phyloP scores from a whole-genome alignment of 352 stramenopile species.

The Pythium grandisporangium region DNA sequence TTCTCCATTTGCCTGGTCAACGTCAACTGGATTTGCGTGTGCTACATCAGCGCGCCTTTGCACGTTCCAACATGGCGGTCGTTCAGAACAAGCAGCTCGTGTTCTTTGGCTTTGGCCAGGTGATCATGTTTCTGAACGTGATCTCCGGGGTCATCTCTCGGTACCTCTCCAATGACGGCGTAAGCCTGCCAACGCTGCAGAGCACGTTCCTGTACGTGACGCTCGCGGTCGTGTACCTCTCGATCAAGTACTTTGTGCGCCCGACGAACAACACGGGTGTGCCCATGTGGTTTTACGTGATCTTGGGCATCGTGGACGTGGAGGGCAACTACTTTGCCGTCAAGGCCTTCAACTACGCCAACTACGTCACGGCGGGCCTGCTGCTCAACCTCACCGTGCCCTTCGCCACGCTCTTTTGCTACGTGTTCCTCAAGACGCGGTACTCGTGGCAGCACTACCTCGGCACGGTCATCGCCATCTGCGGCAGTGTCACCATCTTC shows the following conservation, averaged over 20 bases:
- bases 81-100: slow-evolving; percentile 22
- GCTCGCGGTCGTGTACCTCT: slow-evolving; percentile 36
- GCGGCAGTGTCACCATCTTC: slow-evolving; percentile 48
- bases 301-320: slow-evolving; percentile 48
- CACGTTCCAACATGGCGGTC: slow-evolving; percentile 6
- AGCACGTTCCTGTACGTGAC: slow-evolving; percentile 45
- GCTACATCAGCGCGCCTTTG: too few species aligned
- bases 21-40: too few species aligned
- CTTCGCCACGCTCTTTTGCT: slow-evolving; percentile 60
- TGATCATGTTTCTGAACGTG: slow-evolving; percentile 59
- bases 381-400: slow-evolving; percentile 64
- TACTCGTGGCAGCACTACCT: slow-evolving; percentile 47
- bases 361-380: slow-evolving; percentile 54
- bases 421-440: slow-evolving; percentile 54
- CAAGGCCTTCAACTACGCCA: slow-evolving; percentile 65
- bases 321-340: slow-evolving; percentile 68
- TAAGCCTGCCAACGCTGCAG: slow-evolving; percentile 48
- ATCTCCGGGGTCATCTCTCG: slow-evolving; percentile 42
- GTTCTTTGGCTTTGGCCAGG: slow-evolving; percentile 57
- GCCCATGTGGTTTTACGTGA: slow-evolving; percentile 50
- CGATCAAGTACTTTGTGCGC: slow-evolving; percentile 27
- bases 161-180: slow-evolving; percentile 42
- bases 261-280: slow-evolving; percentile 17
- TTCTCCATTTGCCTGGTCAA: too few species aligned
- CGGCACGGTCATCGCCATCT: slow-evolving; percentile 26